Evolutionary conservation across 2,329 filamentous ascomycete species (phyloP).

Genomic region (Fusarium torreyae): DNA sequence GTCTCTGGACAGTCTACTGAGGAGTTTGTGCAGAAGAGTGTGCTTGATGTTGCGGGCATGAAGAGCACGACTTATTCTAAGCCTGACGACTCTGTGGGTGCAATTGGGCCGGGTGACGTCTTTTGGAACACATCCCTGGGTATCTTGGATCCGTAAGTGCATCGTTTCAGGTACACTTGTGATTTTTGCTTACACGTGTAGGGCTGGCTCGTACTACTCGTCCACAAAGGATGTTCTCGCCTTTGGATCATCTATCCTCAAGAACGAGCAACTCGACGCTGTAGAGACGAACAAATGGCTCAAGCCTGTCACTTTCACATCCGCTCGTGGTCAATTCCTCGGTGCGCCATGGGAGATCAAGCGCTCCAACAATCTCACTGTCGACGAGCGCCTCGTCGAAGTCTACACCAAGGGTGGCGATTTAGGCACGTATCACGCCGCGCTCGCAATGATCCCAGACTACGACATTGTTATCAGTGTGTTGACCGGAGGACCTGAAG

Average conservation of each 20-base stretch:
- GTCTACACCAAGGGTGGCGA: slow-evolving; percentile 22
- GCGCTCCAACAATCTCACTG: slow-evolving; percentile 20
- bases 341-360: slow-evolving; percentile 22
- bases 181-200: not conserved
- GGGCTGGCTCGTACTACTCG: slow-evolving; percentile 22
- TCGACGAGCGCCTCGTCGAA: slow-evolving; percentile 10
- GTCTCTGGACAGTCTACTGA: slow-evolving; percentile 5
- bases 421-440: slow-evolving; percentile 14
- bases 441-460: slow-evolving; percentile 13
- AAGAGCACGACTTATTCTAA: slow-evolving; percentile 18
- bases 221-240: slow-evolving; percentile 23
- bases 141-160: slow-evolving; percentile 15
- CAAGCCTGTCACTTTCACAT: slow-evolving; percentile 11
- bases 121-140: slow-evolving; percentile 19
- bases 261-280: not conserved
- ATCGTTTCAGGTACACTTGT: too few relatives aligned
- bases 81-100: slow-evolving; percentile 18
- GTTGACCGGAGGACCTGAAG: slow-evolving; percentile 1
- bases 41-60: slow-evolving; percentile 24
- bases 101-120: slow-evolving; percentile 4
- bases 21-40: slow-evolving; percentile 13
- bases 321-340: not conserved
- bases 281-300: slow-evolving; percentile 6
- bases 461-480: slow-evolving; percentile 18
- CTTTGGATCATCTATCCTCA: slow-evolving; percentile 18